Evolutionary conservation across 805 yeast genomes (phyloP).

Genomic region (Teunomyces cretensis): DNA sequence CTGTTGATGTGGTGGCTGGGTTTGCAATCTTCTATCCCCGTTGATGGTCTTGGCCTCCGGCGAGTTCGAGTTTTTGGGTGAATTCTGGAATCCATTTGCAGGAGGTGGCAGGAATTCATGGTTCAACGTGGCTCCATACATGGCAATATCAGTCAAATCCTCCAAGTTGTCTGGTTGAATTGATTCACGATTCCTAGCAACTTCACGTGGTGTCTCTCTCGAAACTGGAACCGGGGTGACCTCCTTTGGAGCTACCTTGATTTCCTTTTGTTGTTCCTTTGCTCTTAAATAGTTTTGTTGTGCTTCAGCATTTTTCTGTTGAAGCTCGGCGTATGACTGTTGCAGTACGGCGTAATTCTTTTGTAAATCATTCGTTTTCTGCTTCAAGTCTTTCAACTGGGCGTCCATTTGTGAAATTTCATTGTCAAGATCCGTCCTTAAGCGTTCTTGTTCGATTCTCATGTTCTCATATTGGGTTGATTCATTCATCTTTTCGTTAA

Average conservation of each 20-base stretch:
- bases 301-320: slow-evolving; percentile 1
- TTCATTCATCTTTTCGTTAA: slow-evolving; percentile 16
- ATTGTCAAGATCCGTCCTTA: slow-evolving; percentile 21
- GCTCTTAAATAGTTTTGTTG: background rate
- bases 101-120: slow-evolving; percentile 18
- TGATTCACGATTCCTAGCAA: background rate
- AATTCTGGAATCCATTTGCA: background rate
- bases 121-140: slow-evolving; percentile 35
- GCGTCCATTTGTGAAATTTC: slow-evolving; percentile 20
- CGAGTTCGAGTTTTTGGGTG: background rate
- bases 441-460: slow-evolving; percentile 19
- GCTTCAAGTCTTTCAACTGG: slow-evolving; percentile 10
- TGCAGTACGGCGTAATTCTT: background rate
- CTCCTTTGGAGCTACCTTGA: background rate
- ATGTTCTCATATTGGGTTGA: slow-evolving; percentile 15
- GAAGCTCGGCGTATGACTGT: background rate
- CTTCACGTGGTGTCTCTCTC: slow-evolving; percentile 6
- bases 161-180: slow-evolving; percentile 22
- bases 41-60: background rate
- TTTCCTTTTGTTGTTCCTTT: background rate
- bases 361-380: background rate
- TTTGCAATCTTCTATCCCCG: background rate
- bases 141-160: slow-evolving; percentile 38
- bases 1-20: slow-evolving; percentile 4
- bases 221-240: background rate